phyloP scores from a whole-genome alignment of 1,284 basidiomycete genomes.

The Trichosporon ovoides region DNA sequence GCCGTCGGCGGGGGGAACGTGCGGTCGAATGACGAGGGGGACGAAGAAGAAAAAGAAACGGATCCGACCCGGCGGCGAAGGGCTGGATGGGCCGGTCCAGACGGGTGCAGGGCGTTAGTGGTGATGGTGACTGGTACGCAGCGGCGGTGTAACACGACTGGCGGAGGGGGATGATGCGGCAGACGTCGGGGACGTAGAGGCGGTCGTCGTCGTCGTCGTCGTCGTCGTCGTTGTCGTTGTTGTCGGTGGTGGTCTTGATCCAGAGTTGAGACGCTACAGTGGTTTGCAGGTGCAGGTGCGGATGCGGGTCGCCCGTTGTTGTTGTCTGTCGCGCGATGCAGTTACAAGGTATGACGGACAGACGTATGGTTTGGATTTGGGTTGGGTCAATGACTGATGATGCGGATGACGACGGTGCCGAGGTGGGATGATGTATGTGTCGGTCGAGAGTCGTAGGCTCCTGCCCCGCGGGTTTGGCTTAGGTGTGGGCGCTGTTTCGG shows the following conservation, averaged over 20 bases:
- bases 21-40: not conserved
- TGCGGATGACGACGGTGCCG: conserved; percentile 5
- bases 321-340: conserved; percentile 6
- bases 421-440: conserved; percentile 5
- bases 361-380: conserved; percentile 6
- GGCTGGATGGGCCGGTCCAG: conserved; percentile 33
- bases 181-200: not conserved
- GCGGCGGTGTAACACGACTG: not conserved
- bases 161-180: not conserved
- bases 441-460: conserved; percentile 4
- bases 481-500: conserved; percentile 3
- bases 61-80: conserved; percentile 3
- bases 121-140: conserved; percentile 7
- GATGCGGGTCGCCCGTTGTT: not conserved
- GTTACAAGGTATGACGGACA: not conserved
- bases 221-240: no score
- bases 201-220: not conserved
- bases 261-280: no score
- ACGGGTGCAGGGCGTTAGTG: conserved; percentile 23
- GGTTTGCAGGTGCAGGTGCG: not conserved
- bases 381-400: conserved; percentile 6
- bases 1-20: not conserved
- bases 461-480: conserved; percentile 1
- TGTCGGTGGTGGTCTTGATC: no score
- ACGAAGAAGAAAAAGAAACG: not conserved